Evolutionary conservation across 805 yeast species (phyloP), one percentile per base, ranked within the genome.

Genomic region (Scheffersomyces ergatensis): DNA sequence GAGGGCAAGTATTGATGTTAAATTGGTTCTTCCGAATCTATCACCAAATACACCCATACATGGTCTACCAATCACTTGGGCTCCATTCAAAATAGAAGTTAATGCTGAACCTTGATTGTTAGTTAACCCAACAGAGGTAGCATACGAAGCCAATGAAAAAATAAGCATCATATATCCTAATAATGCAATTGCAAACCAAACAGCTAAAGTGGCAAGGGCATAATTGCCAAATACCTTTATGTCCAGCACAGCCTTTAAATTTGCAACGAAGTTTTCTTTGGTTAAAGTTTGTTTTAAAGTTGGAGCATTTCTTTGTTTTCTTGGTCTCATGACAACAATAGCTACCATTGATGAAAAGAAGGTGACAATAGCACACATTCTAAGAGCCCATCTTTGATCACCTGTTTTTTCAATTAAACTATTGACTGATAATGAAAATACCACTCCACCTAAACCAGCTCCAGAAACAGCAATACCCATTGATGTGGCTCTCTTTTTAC

Each of bases 381-480:
- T 50, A 38, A 70, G 54, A 0, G 77, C 72, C 77, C 78, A 74
- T 29, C 53, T 50, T 34, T 63, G 69, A 46, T 65, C 60, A 1
- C 77, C 78, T 17, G 74, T 63, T 13, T 46, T 50, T 34, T 61
- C 54, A 32, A 74, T 65, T 33, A 77, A 54, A 38, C 58, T 55
- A 42, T 68, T 65, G 36, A 72, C 53, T 32, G 65, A 63, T 46
- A 77, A 62, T 8, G 79, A 67, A 52, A 67, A 75, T 15, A 69
- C 58, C 5, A 77, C 55, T n/a, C 82, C 82, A 4, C 82, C 83
- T 1, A 73, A 42, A 13, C 78, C 76, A 5, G 78, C 62, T 1
- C 83, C 83, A 2, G 73, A 51, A 6, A 70, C 70, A 3, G 65
- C 56, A 14, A 78, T 60, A 2, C 81, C 82, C 51, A 69, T 56